Base-by-base conservation (phyloP, 2,329 filamentous ascomycete species). In the Beauveria medogensis region DNA sequence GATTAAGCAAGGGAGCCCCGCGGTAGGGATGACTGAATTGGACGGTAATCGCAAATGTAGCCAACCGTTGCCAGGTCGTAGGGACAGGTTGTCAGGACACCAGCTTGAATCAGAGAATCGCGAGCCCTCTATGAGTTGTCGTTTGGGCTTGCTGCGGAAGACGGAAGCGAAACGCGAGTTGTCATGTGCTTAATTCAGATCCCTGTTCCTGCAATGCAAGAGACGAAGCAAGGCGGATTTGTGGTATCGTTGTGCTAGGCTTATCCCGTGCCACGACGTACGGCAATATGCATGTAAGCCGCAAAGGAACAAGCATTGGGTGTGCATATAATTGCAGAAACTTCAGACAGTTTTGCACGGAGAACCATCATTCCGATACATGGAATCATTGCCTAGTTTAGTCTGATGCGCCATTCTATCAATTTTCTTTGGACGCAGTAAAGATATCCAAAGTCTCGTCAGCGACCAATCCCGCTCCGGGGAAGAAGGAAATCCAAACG, bases 141-240 rank as follows among this genome's bases (percentile, higher is more conserved):
- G 3, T 4, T 20, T 10, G 30, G 44, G n/a, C 28, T 14, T 20
- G 12, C 8, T 34, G n/a, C 9, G 20, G 22, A 34, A 2, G 26
- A 50, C 30, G 28, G 6, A 20, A 47, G 43, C 10, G n/a, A 41
- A 51, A 30, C 34, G 46, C 44, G 50, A 26, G 16, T 34, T 59
- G 55, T 59, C 55, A 59, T 59, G 22, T 8, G 37, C 55, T 52
- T 24, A 52, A 40, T 18, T 14, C 44, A 22, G 34, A 59, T 59
- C 47, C 55, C 24, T 59, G 55, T 59, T 52, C 22, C 47, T 43
- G 55, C 46, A 30, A 37, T 37, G 34, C 34, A 37, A 14, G 34
- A 37, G 46, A 40, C 20, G 22, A 34, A 12, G 14, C 26, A 57
- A 34, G 22, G 22, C 20, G 18, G 37, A 24, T 43, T 50, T 51